Evolutionary conservation across 2,329 filamentous ascomycete species (phyloP), one percentile per base, ranked within the genome.

Genomic region (Saccharata proteae): DNA sequence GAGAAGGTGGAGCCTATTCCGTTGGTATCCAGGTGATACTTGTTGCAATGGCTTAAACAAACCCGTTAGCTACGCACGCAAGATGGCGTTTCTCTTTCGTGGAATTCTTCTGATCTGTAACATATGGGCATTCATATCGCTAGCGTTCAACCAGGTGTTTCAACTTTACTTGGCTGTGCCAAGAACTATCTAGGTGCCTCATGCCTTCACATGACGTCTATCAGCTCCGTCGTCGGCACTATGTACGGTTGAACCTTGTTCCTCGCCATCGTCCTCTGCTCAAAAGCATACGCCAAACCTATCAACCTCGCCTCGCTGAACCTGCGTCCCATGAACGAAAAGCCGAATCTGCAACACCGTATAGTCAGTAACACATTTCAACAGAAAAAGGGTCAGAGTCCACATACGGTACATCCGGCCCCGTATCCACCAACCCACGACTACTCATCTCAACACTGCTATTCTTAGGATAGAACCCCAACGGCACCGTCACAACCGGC

Each of bases 281-380:
- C 77, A 51, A 73, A 80, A 4, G 72, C 75, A 58, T 77, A 80
- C 5, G 75, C 77, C 45, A 74, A 65, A 0, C 69, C 70, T 35
- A 82, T 69, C 40, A 83, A 44, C 17, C 52, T 61, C 43, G 67
- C 68, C 49, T 82, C 77, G 20, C 62, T 68, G 57, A 70, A 82
- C 29, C 62, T 63, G 3, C 52, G 51, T 0, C 75, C 78, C 26
- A 79, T 55, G 42, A 81, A 80, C 6, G 62, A 63, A 8, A 82
- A 52, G 0, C 77, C 77, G 43, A 79, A 77, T 13, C 19, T 21
- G 19, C 19, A n/a, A 7, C 7, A 7, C 7, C n/a, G 19, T 25
- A 25, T 13, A 25, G 23, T 25, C 10, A 30, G 27, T 0, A 27
- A 26, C 7, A n/a, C 17, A 19, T 23, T 16, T 11, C 13, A 35